Percentiles rank a stretch among this genome's conserved stretches.
Conservation (phyloP, 108 stramenopile species). For the Skeletonema grethae region DNA sequence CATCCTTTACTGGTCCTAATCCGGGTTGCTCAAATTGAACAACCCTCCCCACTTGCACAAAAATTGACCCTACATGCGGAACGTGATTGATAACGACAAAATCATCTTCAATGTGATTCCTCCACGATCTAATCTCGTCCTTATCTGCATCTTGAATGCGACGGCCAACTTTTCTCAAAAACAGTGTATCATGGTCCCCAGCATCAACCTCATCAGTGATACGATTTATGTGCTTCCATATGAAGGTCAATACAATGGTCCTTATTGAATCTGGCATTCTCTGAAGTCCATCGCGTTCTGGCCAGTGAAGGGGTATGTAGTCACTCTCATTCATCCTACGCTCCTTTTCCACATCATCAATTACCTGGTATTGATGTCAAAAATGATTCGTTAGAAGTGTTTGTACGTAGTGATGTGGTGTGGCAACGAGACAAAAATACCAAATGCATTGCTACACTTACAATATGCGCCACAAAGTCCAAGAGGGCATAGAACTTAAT, state of each 20-base stretch:
- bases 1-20: neutral
- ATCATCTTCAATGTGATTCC: neutral
- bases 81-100: neutral
- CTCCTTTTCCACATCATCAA: neutral
- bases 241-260: neutral
- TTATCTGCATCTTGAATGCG: neutral
- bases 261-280: neutral
- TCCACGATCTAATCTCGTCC: neutral
- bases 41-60: neutral
- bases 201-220: neutral
- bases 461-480: neutral
- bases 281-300: conserved; percentile 1
- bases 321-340: neutral
- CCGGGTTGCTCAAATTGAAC: neutral
- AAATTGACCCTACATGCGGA: neutral
- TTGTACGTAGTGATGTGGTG: too few relatives aligned
- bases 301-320: neutral
- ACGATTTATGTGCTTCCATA: neutral
- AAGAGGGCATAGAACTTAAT: neutral
- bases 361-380: neutral
- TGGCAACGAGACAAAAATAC: neutral
- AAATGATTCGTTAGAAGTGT: too few relatives aligned
- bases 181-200: neutral
- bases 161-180: neutral
- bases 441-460: neutral